Evolutionary conservation across 345 rosid species (phyloP).

Genomic region (Ricinus communis): DNA sequence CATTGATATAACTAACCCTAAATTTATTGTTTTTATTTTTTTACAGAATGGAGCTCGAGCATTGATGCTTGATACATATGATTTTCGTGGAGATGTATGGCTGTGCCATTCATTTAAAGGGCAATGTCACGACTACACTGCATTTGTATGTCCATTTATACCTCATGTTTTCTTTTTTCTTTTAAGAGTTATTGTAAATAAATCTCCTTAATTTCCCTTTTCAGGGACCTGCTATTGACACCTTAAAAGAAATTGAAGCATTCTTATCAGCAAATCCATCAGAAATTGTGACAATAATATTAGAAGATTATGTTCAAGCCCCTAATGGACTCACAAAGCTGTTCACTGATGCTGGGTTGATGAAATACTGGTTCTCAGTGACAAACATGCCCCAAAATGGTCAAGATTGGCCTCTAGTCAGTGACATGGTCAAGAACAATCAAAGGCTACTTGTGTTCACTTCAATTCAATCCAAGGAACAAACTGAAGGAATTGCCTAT

Average conservation of each 20-base stretch:
- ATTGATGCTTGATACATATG: conserved; percentile 70
- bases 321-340: conserved; percentile 57
- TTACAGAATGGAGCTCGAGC: conserved; percentile 64
- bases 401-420: conserved; percentile 63
- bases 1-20: too few relatives aligned
- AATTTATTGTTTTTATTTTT: too few relatives aligned
- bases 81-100: conserved; percentile 65
- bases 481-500: conserved; percentile 62
- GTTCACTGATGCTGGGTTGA: conserved; percentile 55
- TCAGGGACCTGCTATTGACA: conserved; percentile 62
- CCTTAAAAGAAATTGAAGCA: conserved; percentile 55
- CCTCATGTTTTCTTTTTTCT: too few relatives aligned
- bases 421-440: conserved; percentile 59
- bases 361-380: conserved; percentile 64
- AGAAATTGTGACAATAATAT: conserved; percentile 57
- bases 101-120: conserved; percentile 65
- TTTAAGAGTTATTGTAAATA: too few relatives aligned
- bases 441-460: conserved; percentile 63
- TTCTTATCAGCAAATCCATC: conserved; percentile 55
- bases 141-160: conserved; percentile 44
- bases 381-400: conserved; percentile 61
- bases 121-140: conserved; percentile 56
- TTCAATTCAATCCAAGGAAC: conserved; percentile 51
- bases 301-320: conserved; percentile 64
- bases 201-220: background rate